Evolutionary conservation across 1,284 basidiomycete species (phyloP), one percentile per base, ranked within the genome.

Genomic region (Vanrija pseudolonga): DNA sequence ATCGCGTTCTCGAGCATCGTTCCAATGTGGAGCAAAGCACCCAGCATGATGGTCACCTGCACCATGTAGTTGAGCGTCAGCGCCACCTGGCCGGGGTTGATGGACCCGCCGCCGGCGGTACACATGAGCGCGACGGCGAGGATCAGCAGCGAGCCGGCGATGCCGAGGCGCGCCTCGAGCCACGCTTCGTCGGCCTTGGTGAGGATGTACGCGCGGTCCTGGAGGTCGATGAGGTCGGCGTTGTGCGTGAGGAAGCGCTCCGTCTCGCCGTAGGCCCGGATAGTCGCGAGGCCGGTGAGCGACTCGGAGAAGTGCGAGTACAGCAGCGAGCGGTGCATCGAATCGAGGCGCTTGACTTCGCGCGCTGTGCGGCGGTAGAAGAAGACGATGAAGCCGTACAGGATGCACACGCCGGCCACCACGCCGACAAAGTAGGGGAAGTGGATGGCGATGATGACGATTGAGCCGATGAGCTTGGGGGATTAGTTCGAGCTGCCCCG

Each of bases 201-300:
- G 57, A 95, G 74, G 83, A 86, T 91, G 72, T 94, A 95, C 3
- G 92, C 90, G 37, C 89, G 83, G 69, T 96, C 95, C 77, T 97
- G 91, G 44, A 88, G 78, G 65, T 97, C 88, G 49, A 94, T 82
- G n/a, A 85, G 81, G 38, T 83, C 79, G 62, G 86, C 80, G 65
- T 93, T 94, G 55, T 90, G 88, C 9, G 72, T 69, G 50, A 82
- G 73, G 80, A 97, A 95, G 24, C 88, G 81, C 5, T 82, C 77
- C 3, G 79, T 72, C 66, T 87, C 86, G 12, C 84, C 84, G 60
- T 93, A 95, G 0, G 90, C 89, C n/a, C 90, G 84, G 48, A 94
- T 90, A 2, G 90, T 94, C 1, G 87, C 81, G 42, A 94, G 77
- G 19, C 91, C 91, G 9, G 85, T 85, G 8, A 95, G 79, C n/a